These are phyloP conservation scores for Chlamydomonas reinhardtii DNA, from an alignment of 163 green algal genomes.

Conservation along the genomic window DNA sequence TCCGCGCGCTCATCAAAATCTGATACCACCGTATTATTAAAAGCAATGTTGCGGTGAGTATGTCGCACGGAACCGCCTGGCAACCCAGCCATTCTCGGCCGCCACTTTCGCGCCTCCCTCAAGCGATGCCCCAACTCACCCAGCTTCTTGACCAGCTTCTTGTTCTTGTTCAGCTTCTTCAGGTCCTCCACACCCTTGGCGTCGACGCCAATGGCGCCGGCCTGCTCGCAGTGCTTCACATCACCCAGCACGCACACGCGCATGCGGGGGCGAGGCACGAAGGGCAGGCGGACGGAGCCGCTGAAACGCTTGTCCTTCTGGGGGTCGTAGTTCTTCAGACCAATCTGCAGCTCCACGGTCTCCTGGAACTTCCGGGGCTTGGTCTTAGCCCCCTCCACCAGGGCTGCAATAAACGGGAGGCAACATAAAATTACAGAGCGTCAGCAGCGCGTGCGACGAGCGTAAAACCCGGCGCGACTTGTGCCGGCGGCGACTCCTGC, in stretches of 20 bases:
- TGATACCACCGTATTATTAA: too few species aligned
- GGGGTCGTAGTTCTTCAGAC: constrained; percentile 99
- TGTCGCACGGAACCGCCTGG: too few species aligned
- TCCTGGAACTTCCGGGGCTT: constrained; percentile 99
- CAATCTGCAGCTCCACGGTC: constrained; percentile 99
- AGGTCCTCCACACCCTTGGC: constrained; percentile 96
- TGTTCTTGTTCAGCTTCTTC: constrained; percentile 99
- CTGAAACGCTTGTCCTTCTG: constrained; percentile 99
- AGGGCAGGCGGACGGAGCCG: constrained; percentile 97
- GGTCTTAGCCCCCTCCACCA: constrained; percentile 86
- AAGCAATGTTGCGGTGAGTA: too few species aligned
- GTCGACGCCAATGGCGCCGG: constrained; percentile 91
- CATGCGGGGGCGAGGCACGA: constrained; percentile 95
- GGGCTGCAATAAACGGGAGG: constrained; percentile 57
- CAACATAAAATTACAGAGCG: too few species aligned
- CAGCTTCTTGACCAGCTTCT: constrained; percentile 99
- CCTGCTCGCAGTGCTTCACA: constrained; percentile 98
- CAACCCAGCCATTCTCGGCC: too few species aligned
- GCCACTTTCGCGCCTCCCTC: too few species aligned
- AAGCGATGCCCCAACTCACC: constrained; percentile 64
- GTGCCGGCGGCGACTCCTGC: not conserved
- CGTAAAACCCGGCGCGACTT: not conserved
- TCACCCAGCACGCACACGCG: constrained; percentile 99
- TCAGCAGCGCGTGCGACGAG: not conserved
- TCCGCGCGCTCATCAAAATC: too few species aligned